phyloP scores from a whole-genome alignment of 768 basidiomycete species.

The Lactifluus rugatus region DNA sequence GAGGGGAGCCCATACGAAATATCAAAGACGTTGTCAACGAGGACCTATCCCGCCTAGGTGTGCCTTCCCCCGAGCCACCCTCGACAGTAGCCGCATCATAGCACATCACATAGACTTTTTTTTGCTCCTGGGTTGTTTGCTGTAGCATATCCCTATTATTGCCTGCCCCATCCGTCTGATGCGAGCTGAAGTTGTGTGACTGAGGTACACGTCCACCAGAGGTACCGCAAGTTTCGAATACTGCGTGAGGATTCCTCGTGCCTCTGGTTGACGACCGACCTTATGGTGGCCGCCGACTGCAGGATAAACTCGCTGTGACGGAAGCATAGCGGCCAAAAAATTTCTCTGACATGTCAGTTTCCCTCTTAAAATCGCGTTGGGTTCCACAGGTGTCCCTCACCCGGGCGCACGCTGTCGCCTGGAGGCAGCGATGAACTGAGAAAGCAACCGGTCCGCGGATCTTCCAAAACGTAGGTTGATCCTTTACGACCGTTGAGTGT shows the following conservation, averaged over 20 bases:
- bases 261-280: not conserved
- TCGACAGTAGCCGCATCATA: slow-evolving; percentile 7
- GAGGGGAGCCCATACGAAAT: slow-evolving; percentile 68
- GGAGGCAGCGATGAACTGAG: not conserved
- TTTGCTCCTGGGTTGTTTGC: not conserved
- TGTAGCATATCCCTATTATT: slow-evolving; percentile 5
- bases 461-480: not conserved
- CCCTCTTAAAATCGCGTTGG: not conserved
- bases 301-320: not conserved
- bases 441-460: not conserved
- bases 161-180: not conserved
- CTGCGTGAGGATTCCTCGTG: not conserved
- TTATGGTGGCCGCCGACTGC: not conserved
- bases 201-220: not conserved
- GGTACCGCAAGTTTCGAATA: too few species aligned
- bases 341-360: not conserved
- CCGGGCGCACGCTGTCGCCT: not conserved
- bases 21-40: slow-evolving; percentile 58
- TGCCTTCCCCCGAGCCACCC: not conserved
- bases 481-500: not conserved
- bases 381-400: not conserved
- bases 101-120: not conserved
- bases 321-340: not conserved
- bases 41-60: slow-evolving; percentile 28
- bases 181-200: not conserved